phyloP scores from a whole-genome alignment of 2,329 filamentous ascomycete species.

The Penicillium italicum region DNA sequence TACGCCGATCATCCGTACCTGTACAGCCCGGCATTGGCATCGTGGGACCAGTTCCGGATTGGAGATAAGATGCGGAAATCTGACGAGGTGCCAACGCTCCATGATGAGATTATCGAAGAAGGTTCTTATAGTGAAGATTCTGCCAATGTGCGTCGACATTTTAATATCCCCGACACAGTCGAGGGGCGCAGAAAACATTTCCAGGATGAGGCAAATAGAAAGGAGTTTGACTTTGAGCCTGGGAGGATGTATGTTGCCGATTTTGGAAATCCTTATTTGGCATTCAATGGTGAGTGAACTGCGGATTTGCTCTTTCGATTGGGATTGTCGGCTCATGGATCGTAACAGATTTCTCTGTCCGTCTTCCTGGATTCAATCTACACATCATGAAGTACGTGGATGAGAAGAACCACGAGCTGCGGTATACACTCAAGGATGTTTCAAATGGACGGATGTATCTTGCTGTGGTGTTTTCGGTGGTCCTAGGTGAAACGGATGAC shows the following conservation, averaged over 20 bases:
- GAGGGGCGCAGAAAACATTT: constrained; percentile 60
- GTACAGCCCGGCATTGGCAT: constrained; percentile 76
- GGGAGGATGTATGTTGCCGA: constrained; percentile 61
- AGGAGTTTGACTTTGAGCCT: constrained; percentile 59
- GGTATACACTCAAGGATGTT: constrained; percentile 86
- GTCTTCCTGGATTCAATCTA: constrained; percentile 36
- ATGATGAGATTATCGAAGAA: constrained; percentile 59
- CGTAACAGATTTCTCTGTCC: constrained; percentile 36
- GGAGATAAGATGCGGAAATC: constrained; percentile 46
- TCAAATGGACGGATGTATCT: constrained; percentile 71
- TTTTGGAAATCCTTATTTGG: constrained; percentile 90
- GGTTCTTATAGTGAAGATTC: constrained; percentile 59
- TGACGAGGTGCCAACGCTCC: constrained; percentile 35
- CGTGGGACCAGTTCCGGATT: constrained; percentile 72
- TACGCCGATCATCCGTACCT: constrained; percentile 83
- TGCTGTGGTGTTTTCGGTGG: constrained; percentile 74
- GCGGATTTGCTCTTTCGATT: background rate
- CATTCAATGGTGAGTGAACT: constrained; percentile 63
- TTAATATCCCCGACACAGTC: constrained; percentile 52
- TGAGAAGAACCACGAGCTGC: constrained; percentile 75
- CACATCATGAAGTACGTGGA: constrained; percentile 41
- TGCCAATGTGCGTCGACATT: constrained; percentile 42
- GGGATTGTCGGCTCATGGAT: background rate
- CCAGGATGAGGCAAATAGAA: constrained; percentile 53
- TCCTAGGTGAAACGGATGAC: constrained; percentile 42